phyloP scores from a whole-genome alignment of 805 yeast genomes.

The Metschnikowia gelsemii region DNA sequence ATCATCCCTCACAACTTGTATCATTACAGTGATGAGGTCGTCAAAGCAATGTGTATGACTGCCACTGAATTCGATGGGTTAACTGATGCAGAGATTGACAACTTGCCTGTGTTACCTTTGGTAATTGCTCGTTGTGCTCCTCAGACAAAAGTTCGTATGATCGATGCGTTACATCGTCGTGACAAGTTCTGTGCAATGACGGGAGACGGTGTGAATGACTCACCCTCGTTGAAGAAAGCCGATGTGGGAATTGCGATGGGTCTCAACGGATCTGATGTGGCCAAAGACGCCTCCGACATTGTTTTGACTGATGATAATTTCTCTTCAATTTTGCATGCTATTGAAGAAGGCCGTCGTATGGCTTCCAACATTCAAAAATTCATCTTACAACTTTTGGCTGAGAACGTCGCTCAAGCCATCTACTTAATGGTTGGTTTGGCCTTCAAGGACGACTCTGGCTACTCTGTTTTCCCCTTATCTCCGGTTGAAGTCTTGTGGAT shows the following conservation, averaged over 20 bases:
- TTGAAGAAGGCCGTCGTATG: constrained; percentile 28
- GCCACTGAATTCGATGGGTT: constrained; percentile 69
- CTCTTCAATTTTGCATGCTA: constrained; percentile 29
- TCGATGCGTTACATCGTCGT: constrained; percentile 60
- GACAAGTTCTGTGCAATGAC: constrained; percentile 67
- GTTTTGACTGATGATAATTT: constrained; percentile 30
- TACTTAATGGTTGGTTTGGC: constrained; percentile 70
- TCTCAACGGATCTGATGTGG: constrained; percentile 30
- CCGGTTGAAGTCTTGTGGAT: constrained; percentile 30
- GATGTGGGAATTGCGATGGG: constrained; percentile 34
- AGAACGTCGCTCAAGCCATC: constrained; percentile 52
- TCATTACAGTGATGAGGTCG: constrained; percentile 55
- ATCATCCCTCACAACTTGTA: constrained; percentile 44
- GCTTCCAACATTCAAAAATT: constrained; percentile 24
- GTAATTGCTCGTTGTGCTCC: constrained; percentile 86
- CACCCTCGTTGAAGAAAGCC: constrained; percentile 29
- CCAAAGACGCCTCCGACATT: constrained; percentile 30
- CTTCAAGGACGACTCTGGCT: constrained; percentile 58
- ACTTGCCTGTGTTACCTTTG: constrained; percentile 62
- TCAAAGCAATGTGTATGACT: constrained; percentile 69
- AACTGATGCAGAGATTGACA: constrained; percentile 59
- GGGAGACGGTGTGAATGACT: constrained; percentile 44
- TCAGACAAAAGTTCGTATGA: constrained; percentile 76
- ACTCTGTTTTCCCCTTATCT: constrained; percentile 78
- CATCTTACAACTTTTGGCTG: constrained; percentile 24